Evolutionary conservation across 257 asterid genomes (phyloP).

Genomic region (Solanum gracilifrons): DNA sequence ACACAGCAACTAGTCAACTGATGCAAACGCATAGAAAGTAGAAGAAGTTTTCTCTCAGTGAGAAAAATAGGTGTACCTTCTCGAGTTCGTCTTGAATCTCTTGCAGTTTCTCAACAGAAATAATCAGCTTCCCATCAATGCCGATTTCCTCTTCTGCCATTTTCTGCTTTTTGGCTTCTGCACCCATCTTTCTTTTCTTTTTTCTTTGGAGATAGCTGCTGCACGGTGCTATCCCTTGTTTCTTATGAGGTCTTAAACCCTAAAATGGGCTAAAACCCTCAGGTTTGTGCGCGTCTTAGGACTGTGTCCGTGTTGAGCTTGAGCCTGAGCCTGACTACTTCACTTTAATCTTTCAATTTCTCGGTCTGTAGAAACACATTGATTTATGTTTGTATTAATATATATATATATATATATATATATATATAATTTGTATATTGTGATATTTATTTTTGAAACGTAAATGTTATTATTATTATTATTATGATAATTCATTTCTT

Average conservation of each 20-base stretch:
- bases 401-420: no score
- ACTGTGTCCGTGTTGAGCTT: background rate
- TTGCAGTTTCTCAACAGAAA: background rate
- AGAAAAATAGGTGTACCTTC: background rate
- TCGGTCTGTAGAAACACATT: no score
- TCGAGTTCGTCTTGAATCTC: background rate
- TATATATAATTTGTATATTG: no score
- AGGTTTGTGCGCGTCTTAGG: no score
- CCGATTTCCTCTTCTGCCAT: background rate
- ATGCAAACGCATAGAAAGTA: background rate
- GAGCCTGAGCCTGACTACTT: background rate
- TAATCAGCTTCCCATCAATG: background rate
- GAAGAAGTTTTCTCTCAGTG: background rate
- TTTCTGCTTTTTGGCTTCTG: background rate
- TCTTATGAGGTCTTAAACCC: background rate
- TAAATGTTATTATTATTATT: no score
- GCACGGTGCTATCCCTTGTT: background rate
- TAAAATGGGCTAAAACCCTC: background rate
- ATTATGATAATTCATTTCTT: no score
- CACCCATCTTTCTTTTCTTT: background rate
- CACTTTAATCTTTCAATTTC: no score
- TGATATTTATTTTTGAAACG: no score
- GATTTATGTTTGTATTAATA: no score
- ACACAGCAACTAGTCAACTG: background rate
- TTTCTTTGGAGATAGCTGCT: background rate